Evolutionary conservation across 2,329 filamentous ascomycete genomes (phyloP), one percentile per base, ranked within the genome.

Genomic region (Balansia obtecta): DNA sequence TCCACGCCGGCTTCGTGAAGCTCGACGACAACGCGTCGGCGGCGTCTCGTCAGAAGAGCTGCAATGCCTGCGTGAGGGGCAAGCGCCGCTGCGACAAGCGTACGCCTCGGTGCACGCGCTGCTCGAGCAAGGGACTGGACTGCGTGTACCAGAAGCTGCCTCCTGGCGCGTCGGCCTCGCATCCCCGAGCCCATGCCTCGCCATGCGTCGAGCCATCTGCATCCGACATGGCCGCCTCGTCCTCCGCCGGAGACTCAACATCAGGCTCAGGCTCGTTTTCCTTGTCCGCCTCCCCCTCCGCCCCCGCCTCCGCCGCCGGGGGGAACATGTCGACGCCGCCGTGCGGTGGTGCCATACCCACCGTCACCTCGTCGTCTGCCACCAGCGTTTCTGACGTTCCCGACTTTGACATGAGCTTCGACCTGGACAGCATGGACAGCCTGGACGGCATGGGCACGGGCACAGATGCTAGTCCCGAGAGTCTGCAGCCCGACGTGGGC

Each of bases 1-100:
- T n/a, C 9, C 27, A 22, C 12, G 16, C 22, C 9, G 38, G 61
- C 50, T 53, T 54, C 37, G 55, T 61, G 48, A 57, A 60, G 49
- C 64, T 62, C 55, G 56, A 61, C 53, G 61, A 63, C 40, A 60
- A 48, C 7, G 50, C 58, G 9, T 55, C 56, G 37, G 63, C 66
- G 38, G 65, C 67, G 42, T 80, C 67, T 75, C 63, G 70, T 52
- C 71, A 73, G 56, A 73, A 71, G 65, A 73, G 69, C 62, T 74
- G 71, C 64, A 71, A 73, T 54, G 66, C 70, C 49, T 74, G 71
- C 56, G 71, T 74, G 46, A 65, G 65, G 49, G 67, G 69, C 59
- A 74, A 74, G 59, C 65, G 71, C 46, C 66, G 70, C 52, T 74
- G 71, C 59, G 71, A 74, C 58, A 73, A 73, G 63, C 63, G 59